phyloP scores from a whole-genome alignment of 2,329 filamentous ascomycete species.

The Aspergillus novofumigatus region DNA sequence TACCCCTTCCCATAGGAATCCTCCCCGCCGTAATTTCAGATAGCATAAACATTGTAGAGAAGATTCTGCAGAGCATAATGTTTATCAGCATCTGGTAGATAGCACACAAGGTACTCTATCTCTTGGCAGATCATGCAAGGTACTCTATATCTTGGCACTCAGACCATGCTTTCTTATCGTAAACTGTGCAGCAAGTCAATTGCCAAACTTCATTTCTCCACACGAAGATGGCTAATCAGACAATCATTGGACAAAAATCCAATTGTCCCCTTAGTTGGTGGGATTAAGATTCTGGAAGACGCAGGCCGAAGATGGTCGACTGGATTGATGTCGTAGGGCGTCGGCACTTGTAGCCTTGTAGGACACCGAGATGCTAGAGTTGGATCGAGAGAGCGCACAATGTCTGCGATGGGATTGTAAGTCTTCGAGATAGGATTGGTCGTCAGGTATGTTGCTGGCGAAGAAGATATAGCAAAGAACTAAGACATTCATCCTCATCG shows the following conservation, averaged over 20 bases:
- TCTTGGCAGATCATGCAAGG: constrained; percentile 2
- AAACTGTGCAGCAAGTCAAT: not conserved
- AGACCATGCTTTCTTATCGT: not conserved
- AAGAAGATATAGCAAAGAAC: no score
- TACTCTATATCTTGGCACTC: constrained; percentile 9
- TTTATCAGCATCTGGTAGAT: not conserved
- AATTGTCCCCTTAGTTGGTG: not conserved
- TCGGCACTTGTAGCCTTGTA: no score
- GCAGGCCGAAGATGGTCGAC: not conserved
- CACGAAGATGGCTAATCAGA: not conserved
- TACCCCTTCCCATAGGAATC: not conserved
- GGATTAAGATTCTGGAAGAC: not conserved
- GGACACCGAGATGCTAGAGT: no score
- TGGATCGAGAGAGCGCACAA: no score
- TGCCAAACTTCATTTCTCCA: not conserved
- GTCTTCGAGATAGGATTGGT: no score
- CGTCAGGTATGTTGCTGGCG: no score
- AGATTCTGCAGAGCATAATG: not conserved
- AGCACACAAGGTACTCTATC: constrained; percentile 4
- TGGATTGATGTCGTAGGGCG: constrained; percentile 4
- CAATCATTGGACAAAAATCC: constrained; percentile 3
- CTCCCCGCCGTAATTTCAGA: not conserved
- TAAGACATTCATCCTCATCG: no score
- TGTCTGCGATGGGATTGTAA: no score
- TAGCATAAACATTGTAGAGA: not conserved